These are phyloP conservation scores for Suzukiozyma palmioleophila DNA, from an alignment of 1,139 yeast species.

Conservation along the genomic window DNA sequence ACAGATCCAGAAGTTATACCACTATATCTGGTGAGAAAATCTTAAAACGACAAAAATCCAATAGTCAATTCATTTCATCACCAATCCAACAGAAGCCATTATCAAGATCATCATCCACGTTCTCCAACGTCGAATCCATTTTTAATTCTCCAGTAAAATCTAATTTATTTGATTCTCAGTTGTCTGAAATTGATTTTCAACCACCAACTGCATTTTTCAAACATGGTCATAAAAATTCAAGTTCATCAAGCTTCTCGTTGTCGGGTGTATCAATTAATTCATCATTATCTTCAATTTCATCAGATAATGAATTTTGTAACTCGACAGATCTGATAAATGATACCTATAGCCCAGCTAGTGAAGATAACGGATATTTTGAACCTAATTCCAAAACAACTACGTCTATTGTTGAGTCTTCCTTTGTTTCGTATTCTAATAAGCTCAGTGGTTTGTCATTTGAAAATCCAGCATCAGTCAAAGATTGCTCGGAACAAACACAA, in stretches of 20 bases:
- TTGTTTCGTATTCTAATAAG: not conserved
- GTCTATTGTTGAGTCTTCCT: too few relatives aligned
- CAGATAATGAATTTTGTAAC: slow-evolving; percentile 17
- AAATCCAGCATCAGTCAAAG: slow-evolving; percentile 1
- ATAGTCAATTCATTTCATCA: slow-evolving; percentile 10
- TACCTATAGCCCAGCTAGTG: slow-evolving; percentile 22
- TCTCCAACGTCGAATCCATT: slow-evolving; percentile 18
- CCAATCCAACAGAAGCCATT: slow-evolving; percentile 9
- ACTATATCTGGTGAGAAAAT: slow-evolving; percentile 33
- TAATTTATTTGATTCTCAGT: slow-evolving; percentile 4
- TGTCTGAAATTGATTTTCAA: slow-evolving; percentile 17
- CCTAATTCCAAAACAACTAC: slow-evolving; percentile 5
- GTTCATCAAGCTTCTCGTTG: slow-evolving; percentile 18
- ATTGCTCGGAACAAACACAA: slow-evolving; percentile 2
- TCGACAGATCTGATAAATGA: slow-evolving; percentile 29
- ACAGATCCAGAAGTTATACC: slow-evolving; percentile 29
- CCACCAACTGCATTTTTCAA: slow-evolving; percentile 33
- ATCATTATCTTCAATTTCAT: slow-evolving; percentile 11
- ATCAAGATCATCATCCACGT: slow-evolving; percentile 14
- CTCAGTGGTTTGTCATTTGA: not conserved
- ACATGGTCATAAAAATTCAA: slow-evolving; percentile 17
- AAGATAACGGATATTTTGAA: slow-evolving; percentile 16
- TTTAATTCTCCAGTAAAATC: slow-evolving; percentile 12
- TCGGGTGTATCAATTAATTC: slow-evolving; percentile 23
- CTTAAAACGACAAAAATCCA: slow-evolving; percentile 33